A percentile compares a stretch with the other conserved stretches of the same genome.
Evolutionary conservation across 1,284 basidiomycete genomes (phyloP).

Genomic region (Paramarasmius palmivorus): DNA sequence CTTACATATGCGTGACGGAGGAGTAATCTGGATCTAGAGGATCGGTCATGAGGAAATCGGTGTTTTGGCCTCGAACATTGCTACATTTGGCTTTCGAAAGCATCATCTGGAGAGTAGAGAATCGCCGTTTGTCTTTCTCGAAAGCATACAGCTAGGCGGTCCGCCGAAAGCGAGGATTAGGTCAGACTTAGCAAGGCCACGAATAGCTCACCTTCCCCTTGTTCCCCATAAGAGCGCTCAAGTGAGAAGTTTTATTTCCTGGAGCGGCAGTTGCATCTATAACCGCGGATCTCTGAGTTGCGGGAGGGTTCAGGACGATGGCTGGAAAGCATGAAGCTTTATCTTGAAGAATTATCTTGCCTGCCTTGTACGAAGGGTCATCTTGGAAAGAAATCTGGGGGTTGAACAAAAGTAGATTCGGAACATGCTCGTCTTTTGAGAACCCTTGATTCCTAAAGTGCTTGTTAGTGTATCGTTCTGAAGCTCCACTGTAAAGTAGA

Average conservation of each 20-base stretch:
- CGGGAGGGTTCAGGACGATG: conserved; percentile 70
- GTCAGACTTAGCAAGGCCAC: background rate
- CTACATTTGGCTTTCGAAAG: conserved; percentile 74
- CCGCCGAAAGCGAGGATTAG: conserved; percentile 5
- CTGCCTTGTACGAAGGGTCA: conserved; percentile 65
- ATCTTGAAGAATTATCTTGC: conserved; percentile 91
- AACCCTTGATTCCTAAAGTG: conserved; percentile 55
- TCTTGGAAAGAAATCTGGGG: conserved; percentile 62
- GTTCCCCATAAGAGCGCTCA: conserved; percentile 85
- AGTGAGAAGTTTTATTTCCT: conserved; percentile 96
- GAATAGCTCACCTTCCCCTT: conserved; percentile 65
- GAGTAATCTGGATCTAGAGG: conserved; percentile 63
- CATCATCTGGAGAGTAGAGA: conserved; percentile 83
- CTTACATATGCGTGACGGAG: conserved; percentile 83
- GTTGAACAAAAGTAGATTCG: conserved; percentile 79
- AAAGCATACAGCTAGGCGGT: conserved; percentile 75
- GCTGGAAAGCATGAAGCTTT: conserved; percentile 98
- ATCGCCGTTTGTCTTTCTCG: conserved; percentile 80
- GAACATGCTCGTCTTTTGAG: conserved; percentile 75
- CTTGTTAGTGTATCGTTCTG: conserved; percentile 5
- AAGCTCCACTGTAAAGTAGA: conserved; percentile 2
- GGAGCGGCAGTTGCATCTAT: conserved; percentile 97
- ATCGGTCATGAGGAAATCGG: conserved; percentile 79
- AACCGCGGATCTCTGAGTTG: conserved; percentile 52
- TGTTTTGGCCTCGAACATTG: conserved; percentile 74